Percentiles rank a stretch among this genome's conserved stretches.
These are phyloP conservation scores for Penicillium carneum DNA, from an alignment of 2,329 filamentous ascomycete genomes.

Conservation along the genomic window DNA sequence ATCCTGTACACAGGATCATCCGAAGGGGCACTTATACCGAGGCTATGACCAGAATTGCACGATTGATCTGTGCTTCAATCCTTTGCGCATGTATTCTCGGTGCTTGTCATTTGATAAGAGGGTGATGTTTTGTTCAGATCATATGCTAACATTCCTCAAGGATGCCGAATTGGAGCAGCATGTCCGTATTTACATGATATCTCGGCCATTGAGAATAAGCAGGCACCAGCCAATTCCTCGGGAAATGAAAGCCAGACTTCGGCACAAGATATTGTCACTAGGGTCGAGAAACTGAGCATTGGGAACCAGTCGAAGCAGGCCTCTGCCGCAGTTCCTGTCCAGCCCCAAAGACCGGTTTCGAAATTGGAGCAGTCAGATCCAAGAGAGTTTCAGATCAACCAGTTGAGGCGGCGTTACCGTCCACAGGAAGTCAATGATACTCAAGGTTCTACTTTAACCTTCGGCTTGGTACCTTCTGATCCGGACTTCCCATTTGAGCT, in stretches of 20 bases:
- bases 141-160: conserved; percentile 44
- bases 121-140: not conserved
- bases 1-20: conserved; percentile 2
- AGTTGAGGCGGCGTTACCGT: conserved; percentile 72
- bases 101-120: not conserved
- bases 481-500: conserved; percentile 85
- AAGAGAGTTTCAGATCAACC: conserved; percentile 75
- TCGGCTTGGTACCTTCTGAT: conserved; percentile 75
- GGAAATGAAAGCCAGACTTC: conserved; percentile 13
- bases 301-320: conserved; percentile 42
- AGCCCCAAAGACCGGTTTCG: conserved; percentile 70
- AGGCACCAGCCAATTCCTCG: conserved; percentile 24
- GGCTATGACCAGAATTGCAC: not conserved
- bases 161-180: conserved; percentile 60
- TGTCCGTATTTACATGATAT: conserved; percentile 61
- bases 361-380: conserved; percentile 71
- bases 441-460: conserved; percentile 65
- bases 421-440: conserved; percentile 57
- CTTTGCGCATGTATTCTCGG: not conserved
- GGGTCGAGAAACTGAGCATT: conserved; percentile 30
- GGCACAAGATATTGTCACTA: conserved; percentile 23
- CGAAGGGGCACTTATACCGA: conserved; percentile 11
- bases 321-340: conserved; percentile 46
- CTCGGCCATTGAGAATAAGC: conserved; percentile 29
- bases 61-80: not conserved